Evolutionary conservation across 306 rosid species (phyloP).

Genomic region (Astragalus membranaceus): DNA sequence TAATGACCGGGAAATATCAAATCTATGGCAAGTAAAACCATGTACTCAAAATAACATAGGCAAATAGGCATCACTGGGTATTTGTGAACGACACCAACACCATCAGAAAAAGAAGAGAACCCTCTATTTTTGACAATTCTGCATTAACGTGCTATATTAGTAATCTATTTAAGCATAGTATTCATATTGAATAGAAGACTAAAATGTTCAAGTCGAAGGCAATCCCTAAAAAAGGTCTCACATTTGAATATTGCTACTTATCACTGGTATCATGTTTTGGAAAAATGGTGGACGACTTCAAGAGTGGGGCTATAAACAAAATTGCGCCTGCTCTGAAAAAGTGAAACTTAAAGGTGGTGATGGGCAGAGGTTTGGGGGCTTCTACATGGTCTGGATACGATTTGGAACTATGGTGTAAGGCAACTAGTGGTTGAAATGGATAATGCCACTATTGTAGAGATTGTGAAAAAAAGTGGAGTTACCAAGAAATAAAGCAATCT

Average conservation of each 20-base stretch:
- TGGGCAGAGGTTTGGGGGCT: no score
- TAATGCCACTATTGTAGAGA: no score
- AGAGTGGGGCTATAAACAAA: background rate
- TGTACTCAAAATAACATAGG: background rate
- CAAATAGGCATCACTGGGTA: background rate
- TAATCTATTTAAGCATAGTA: background rate
- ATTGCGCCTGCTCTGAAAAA: background rate
- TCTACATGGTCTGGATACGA: no score
- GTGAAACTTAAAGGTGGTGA: no score
- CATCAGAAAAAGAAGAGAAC: background rate
- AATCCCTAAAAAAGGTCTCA: background rate
- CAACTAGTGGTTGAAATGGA: no score
- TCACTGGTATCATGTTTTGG: background rate
- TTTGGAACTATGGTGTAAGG: no score
- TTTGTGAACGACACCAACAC: background rate
- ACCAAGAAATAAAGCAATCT: no score
- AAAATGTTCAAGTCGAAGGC: background rate
- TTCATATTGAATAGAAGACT: background rate
- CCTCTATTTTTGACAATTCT: background rate
- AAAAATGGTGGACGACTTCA: background rate
- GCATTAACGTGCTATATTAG: background rate
- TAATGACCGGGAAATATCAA: background rate
- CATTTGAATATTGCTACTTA: background rate
- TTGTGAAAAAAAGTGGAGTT: no score
- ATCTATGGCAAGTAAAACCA: background rate